A percentile compares a stretch with the other conserved stretches of the same genome.
phyloP scores from a whole-genome alignment of 2,329 filamentous ascomycete species.

The Aspergillaceae sp. region DNA sequence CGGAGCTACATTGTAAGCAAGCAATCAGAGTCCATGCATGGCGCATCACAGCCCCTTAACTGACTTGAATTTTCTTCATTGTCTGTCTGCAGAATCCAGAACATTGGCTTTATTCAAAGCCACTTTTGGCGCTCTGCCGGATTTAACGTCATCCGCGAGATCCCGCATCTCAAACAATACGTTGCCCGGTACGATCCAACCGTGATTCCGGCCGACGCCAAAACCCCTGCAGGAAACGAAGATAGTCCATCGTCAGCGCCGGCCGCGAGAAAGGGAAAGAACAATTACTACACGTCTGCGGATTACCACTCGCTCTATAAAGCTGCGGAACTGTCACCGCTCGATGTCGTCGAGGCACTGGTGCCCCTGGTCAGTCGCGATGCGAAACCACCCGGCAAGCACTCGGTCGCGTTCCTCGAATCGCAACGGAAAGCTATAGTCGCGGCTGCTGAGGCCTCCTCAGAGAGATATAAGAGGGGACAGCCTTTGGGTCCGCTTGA shows the following conservation, averaged over 20 bases:
- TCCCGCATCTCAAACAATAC: conserved; percentile 47
- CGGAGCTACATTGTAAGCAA: conserved; percentile 52
- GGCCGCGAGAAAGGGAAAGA: conserved; percentile 17
- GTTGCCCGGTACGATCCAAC: conserved; percentile 49
- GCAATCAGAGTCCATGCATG: neutral
- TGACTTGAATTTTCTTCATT: neutral
- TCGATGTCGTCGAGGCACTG: conserved; percentile 61
- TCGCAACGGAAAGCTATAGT: conserved; percentile 55
- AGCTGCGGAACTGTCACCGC: conserved; percentile 61
- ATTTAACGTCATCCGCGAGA: conserved; percentile 50
- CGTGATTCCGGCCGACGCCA: conserved; percentile 37
- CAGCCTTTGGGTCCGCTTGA: conserved; percentile 62
- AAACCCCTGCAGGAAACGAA: conserved; percentile 8
- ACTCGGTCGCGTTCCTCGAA: conserved; percentile 66
- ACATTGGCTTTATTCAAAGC: conserved; percentile 53
- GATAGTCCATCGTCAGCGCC: conserved; percentile 23
- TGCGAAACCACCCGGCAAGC: conserved; percentile 45
- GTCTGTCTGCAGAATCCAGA: conserved; percentile 42
- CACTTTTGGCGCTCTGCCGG: conserved; percentile 65
- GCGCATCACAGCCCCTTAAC: conserved; percentile 1
- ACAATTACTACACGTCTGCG: conserved; percentile 57
- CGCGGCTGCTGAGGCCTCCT: conserved; percentile 63
- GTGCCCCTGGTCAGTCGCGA: conserved; percentile 62
- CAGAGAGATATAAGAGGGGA: conserved; percentile 60
- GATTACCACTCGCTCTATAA: conserved; percentile 73